Conservation (phyloP, 2,329 filamentous ascomycete species). For the Sporothrix euskadiensis region DNA sequence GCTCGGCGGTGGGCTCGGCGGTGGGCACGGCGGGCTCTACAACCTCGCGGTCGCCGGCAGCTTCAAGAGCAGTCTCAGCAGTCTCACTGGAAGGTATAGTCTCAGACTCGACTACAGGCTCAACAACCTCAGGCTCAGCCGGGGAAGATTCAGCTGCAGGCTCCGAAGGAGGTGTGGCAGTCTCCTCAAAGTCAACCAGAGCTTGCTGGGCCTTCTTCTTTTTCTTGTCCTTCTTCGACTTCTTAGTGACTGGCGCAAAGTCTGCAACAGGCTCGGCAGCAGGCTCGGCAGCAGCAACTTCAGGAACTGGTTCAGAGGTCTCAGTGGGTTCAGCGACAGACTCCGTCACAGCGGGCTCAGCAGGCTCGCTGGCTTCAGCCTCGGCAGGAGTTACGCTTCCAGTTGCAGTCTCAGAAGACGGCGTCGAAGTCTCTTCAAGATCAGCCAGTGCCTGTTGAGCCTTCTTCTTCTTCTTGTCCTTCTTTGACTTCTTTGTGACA, state of each 20-base stretch:
- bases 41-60: background rate
- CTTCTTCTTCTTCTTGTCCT: constrained; percentile 23
- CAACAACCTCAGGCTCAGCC: background rate
- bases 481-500: constrained; percentile 19
- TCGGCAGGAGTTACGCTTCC: background rate
- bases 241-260: background rate
- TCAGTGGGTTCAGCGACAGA: background rate
- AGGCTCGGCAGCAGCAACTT: too few species aligned
- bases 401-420: background rate
- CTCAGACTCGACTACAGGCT: background rate
- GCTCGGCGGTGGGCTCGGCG: background rate
- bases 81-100: background rate
- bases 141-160: background rate
- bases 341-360: background rate
- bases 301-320: too few species aligned
- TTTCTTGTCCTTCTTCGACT: constrained; percentile 26
- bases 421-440: background rate
- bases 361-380: background rate
- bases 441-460: background rate
- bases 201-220: constrained; percentile 13
- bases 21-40: background rate
- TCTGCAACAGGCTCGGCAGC: background rate
- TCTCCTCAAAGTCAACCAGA: background rate
- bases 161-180: background rate
- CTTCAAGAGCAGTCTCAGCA: background rate